These are phyloP conservation scores for Plasmodium vivax DNA, from an alignment of 169 alveolate genomes.

Conservation along the genomic window DNA sequence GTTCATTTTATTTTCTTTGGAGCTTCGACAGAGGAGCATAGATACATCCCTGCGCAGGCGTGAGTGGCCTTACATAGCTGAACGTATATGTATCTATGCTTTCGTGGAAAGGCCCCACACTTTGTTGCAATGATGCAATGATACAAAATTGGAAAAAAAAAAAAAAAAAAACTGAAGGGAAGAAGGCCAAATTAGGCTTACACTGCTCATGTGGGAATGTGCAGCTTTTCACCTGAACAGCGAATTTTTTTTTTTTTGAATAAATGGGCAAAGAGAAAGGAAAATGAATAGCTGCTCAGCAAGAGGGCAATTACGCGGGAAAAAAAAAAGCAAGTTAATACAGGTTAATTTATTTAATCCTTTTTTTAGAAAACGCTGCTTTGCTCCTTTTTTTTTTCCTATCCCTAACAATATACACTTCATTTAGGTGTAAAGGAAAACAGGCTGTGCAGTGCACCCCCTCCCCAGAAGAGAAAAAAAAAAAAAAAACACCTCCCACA, in stretches of 20 bases:
- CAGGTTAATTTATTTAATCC: background rate
- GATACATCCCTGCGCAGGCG: background rate
- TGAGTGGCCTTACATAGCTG: background rate
- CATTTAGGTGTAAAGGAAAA: background rate
- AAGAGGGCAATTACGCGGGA: background rate
- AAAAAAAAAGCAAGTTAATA: background rate
- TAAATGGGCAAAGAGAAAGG: background rate
- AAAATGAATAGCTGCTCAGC: background rate
- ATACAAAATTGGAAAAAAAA: background rate
- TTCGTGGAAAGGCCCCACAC: background rate
- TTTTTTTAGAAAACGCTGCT: background rate
- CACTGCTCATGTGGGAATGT: background rate
- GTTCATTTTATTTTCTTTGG: background rate
- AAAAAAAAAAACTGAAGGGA: background rate
- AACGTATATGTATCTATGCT: background rate
- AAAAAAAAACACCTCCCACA: background rate
- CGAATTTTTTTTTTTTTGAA: background rate
- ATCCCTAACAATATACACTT: background rate
- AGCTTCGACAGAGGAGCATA: background rate
- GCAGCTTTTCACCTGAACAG: background rate
- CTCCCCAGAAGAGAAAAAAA: background rate
- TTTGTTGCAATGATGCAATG: background rate
- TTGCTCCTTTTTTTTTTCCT: background rate
- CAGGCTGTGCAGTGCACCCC: background rate
- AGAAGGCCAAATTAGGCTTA: background rate